Conservation (phyloP, 768 basidiomycete genomes). For the Pholiota conissans region DNA sequence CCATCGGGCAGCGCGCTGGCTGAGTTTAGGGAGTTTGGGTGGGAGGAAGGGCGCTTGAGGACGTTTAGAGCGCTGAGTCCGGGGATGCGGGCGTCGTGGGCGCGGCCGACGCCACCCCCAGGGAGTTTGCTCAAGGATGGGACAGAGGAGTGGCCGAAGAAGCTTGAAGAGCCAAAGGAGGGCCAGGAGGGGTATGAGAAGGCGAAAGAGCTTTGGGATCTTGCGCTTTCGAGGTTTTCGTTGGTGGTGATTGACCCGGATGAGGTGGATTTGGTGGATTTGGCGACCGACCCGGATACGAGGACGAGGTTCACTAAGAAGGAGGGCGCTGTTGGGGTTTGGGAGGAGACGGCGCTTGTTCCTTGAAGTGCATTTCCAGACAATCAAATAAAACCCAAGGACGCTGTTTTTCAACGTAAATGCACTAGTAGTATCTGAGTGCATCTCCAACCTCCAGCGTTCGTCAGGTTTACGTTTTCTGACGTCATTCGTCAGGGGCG, state of each 20-base stretch:
- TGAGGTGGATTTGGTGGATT: slow-evolving; percentile 68
- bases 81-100: slow-evolving; percentile 72
- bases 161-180: slow-evolving; percentile 40
- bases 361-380: too few relatives aligned
- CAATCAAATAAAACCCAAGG: too few relatives aligned
- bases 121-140: slow-evolving; percentile 53
- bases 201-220: slow-evolving; percentile 46
- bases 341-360: slow-evolving; percentile 63
- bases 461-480: too few relatives aligned
- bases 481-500: too few relatives aligned
- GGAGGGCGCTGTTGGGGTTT: slow-evolving; percentile 34
- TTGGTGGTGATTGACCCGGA: slow-evolving; percentile 70
- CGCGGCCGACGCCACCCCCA: slow-evolving; percentile 62
- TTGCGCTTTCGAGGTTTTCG: slow-evolving; percentile 67
- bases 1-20: slow-evolving; percentile 24
- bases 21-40: slow-evolving; percentile 46
- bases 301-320: slow-evolving; percentile 55
- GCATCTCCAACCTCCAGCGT: too few relatives aligned
- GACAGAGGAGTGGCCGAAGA: slow-evolving; percentile 64
- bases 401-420: too few relatives aligned
- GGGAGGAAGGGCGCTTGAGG: slow-evolving; percentile 65
- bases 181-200: slow-evolving; percentile 40
- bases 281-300: slow-evolving; percentile 56
- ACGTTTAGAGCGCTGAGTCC: slow-evolving; percentile 60
- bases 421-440: too few relatives aligned